These are phyloP conservation scores for Takashimella koratensis DNA, from an alignment of 1,284 basidiomycete species.

Conservation along the genomic window DNA sequence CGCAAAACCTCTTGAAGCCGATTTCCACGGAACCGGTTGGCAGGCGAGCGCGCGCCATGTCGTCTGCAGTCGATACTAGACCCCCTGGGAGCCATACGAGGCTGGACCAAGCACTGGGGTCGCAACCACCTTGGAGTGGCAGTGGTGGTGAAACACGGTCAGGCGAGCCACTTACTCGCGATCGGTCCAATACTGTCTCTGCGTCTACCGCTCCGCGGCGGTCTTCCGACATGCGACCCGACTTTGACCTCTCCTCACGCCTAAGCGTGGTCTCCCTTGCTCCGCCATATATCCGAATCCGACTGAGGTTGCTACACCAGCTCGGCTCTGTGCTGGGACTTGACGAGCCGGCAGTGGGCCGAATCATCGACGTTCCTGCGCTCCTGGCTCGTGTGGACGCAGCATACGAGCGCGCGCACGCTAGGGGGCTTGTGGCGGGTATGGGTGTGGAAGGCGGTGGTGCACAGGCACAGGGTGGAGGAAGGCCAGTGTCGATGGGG, in stretches of 20 bases:
- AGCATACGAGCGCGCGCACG: slow-evolving; percentile 19
- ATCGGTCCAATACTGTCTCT: not conserved
- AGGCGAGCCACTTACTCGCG: too few relatives aligned
- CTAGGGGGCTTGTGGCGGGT: not conserved
- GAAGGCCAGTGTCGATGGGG: not conserved
- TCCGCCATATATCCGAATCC: slow-evolving; percentile 26
- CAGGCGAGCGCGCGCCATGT: not conserved
- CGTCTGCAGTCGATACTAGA: not conserved
- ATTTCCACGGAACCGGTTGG: slow-evolving; percentile 11
- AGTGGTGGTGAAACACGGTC: too few relatives aligned
- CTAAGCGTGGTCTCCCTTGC: slow-evolving; percentile 4
- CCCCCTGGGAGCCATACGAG: not conserved
- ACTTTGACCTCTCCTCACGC: too few relatives aligned
- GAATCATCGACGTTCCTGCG: slow-evolving; percentile 29
- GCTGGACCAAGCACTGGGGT: not conserved
- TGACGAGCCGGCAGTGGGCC: slow-evolving; percentile 17
- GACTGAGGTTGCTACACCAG: slow-evolving; percentile 24
- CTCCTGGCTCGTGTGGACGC: slow-evolving; percentile 29
- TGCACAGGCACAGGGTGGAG: too few relatives aligned
- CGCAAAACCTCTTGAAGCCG: not conserved
- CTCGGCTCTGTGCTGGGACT: slow-evolving; percentile 23
- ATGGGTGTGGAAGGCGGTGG: not conserved
- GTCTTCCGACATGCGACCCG: too few relatives aligned
- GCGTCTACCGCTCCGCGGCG: too few relatives aligned
- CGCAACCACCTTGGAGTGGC: not conserved